A percentile compares a stretch with the other conserved stretches of the same genome.
Evolutionary conservation across 305 asterid species (phyloP).

Genomic region (Fraxinus albicans): DNA sequence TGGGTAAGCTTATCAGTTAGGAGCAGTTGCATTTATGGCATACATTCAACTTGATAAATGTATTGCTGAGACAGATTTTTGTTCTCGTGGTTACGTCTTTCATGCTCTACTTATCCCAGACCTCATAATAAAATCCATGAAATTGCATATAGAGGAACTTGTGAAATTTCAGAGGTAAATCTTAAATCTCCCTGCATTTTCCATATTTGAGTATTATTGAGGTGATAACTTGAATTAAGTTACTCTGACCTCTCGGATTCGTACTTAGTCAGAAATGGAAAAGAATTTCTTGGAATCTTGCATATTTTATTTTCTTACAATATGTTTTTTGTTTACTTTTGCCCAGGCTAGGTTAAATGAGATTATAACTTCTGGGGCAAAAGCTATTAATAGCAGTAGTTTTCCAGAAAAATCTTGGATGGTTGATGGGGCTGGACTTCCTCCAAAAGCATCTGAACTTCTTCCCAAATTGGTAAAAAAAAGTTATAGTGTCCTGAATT

Average conservation of each 20-base stretch:
- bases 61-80: neutral
- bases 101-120: neutral
- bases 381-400: conserved; percentile 31
- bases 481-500: neutral
- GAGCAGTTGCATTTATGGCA: neutral
- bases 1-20: neutral
- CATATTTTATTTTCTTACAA: conserved; percentile 3
- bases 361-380: conserved; percentile 64
- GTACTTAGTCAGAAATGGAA: neutral
- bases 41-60: conserved; percentile 4
- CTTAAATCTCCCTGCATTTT: neutral
- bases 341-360: conserved; percentile 79
- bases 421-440: conserved; percentile 94
- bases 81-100: neutral
- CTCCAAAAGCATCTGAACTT: conserved; percentile 74
- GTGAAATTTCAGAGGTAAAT: neutral
- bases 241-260: neutral
- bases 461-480: conserved; percentile 58
- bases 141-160: neutral
- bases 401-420: conserved; percentile 76
- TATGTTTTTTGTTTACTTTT: conserved; percentile 15
- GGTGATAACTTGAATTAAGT: neutral
- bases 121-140: neutral
- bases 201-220: neutral
- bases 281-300: neutral